phyloP scores from a whole-genome alignment of 202 grass and related monocot genomes.

The Alloteropsis angusta region DNA sequence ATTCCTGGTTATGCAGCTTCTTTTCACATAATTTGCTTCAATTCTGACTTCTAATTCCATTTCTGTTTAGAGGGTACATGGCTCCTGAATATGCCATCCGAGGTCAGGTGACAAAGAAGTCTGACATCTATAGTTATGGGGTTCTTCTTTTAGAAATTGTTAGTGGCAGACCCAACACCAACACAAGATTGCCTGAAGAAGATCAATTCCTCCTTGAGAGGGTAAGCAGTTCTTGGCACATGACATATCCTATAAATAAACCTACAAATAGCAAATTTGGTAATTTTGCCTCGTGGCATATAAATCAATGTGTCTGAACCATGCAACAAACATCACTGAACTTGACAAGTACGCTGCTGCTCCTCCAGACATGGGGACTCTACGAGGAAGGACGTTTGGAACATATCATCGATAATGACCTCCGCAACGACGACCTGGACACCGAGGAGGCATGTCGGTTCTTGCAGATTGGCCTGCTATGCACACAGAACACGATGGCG shows the following conservation, averaged over 20 bases:
- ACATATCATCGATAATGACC: slow-evolving; percentile 57
- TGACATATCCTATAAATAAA: neutral
- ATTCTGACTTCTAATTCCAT: slow-evolving; percentile 15
- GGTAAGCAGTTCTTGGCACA: slow-evolving; percentile 37
- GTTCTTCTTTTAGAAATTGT: slow-evolving; percentile 95
- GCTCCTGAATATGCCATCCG: slow-evolving; percentile 90
- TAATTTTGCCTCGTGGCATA: neutral
- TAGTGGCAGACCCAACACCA: slow-evolving; percentile 85
- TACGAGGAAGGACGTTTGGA: slow-evolving; percentile 43
- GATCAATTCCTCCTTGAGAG: slow-evolving; percentile 77
- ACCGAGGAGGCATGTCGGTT: slow-evolving; percentile 56
- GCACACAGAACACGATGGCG: slow-evolving; percentile 71
- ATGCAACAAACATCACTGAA: neutral
- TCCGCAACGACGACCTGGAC: slow-evolving; percentile 37
- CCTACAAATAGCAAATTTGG: neutral
- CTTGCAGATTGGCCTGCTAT: slow-evolving; percentile 74
- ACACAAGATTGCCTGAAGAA: slow-evolving; percentile 57
- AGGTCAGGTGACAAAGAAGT: slow-evolving; percentile 95
- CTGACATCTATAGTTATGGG: slow-evolving; percentile 84
- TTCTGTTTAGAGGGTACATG: slow-evolving; percentile 63
- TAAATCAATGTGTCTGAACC: neutral
- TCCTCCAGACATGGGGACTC: slow-evolving; percentile 62
- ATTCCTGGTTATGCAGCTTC: neutral
- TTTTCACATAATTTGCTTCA: neutral
- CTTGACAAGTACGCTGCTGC: neutral